phyloP scores from a whole-genome alignment of 2,329 filamentous ascomycete species.

The Cryphonectria carpinicola region DNA sequence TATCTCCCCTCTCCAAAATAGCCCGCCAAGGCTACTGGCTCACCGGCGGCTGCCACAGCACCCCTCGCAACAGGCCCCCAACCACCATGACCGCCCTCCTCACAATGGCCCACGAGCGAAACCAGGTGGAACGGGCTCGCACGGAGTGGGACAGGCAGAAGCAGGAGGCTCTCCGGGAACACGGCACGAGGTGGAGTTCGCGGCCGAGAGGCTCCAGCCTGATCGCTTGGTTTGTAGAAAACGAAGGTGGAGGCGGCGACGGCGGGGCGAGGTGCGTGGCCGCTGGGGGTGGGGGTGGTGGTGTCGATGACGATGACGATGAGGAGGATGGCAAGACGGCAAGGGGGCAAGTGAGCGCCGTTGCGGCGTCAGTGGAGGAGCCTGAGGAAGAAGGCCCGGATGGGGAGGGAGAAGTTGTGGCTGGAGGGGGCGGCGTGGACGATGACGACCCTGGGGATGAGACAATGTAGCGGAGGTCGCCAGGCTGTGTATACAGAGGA shows the following conservation, averaged over 20 bases:
- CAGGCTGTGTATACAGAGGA: neutral
- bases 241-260: neutral
- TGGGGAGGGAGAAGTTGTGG: slow-evolving; percentile 11
- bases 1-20: slow-evolving; percentile 16
- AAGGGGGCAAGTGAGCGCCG: neutral
- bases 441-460: neutral
- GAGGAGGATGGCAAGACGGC: neutral
- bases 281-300: neutral
- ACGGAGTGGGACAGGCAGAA: slow-evolving; percentile 36
- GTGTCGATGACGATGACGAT: neutral
- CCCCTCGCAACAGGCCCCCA: slow-evolving; percentile 8
- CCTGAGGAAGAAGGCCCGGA: neutral
- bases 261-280: neutral
- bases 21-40: slow-evolving; percentile 25
- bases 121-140: slow-evolving; percentile 11
- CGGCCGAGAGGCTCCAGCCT: slow-evolving; percentile 20
- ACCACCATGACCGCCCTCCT: slow-evolving; percentile 15
- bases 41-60: slow-evolving; percentile 22
- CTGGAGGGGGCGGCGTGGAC: neutral
- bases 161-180: slow-evolving; percentile 4
- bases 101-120: slow-evolving; percentile 18
- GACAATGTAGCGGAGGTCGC: neutral
- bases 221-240: slow-evolving; percentile 13
- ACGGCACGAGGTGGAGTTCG: slow-evolving; percentile 8
- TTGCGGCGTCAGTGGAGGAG: neutral